Evolutionary conservation across 2,329 filamentous ascomycete species (phyloP).

Genomic region (Pseudogymnoascus sp.): DNA sequence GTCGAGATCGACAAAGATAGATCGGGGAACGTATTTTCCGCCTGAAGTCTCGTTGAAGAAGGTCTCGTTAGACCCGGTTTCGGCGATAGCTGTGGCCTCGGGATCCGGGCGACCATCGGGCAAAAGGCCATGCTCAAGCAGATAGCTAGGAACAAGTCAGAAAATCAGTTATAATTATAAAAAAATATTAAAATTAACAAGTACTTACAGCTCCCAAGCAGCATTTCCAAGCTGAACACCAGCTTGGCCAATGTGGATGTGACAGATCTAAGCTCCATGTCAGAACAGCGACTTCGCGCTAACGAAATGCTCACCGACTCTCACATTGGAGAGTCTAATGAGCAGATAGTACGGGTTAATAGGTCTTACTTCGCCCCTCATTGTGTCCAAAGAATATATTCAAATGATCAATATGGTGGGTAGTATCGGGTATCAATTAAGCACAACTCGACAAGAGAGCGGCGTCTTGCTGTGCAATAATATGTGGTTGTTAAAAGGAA

Average conservation of each 20-base stretch:
- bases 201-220: constrained; percentile 60
- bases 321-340: constrained; percentile 2
- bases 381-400: constrained; percentile 6
- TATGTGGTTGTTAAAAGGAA: constrained; percentile 6
- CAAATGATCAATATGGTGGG: constrained; percentile 7
- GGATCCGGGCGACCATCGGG: constrained; percentile 53
- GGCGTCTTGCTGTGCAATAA: constrained; percentile 8
- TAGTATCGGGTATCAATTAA: constrained; percentile 6
- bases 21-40: constrained; percentile 63
- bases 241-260: constrained; percentile 63
- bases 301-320: constrained; percentile 10
- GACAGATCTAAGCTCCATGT: constrained; percentile 45
- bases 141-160: constrained; percentile 42
- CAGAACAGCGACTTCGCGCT: constrained; percentile 7
- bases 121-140: constrained; percentile 59
- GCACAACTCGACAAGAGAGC: constrained; percentile 6
- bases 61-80: constrained; percentile 54
- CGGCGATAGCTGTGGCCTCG: constrained; percentile 44
- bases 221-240: constrained; percentile 62
- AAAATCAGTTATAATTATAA: neutral
- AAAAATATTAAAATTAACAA: constrained; percentile 13
- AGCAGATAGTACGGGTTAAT: constrained; percentile 10
- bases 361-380: constrained; percentile 10
- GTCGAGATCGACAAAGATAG: constrained; percentile 62
- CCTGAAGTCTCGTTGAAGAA: constrained; percentile 60